Conservation (phyloP, 768 basidiomycete species). For the Leucosporidium creatinivorum region DNA sequence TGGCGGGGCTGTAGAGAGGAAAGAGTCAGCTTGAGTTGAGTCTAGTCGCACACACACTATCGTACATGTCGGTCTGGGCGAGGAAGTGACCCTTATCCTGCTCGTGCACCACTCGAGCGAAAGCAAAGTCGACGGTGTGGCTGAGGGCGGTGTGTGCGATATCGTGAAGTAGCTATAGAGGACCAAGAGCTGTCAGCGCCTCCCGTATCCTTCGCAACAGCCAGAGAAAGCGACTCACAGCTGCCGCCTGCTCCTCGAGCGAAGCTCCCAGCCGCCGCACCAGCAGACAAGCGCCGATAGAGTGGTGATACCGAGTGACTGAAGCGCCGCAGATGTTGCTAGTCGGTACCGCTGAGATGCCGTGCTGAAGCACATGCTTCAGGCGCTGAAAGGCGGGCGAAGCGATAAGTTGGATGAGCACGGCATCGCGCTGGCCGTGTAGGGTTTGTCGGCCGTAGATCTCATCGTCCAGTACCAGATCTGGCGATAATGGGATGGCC, state of each 20-base stretch:
- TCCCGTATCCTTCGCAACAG: neutral
- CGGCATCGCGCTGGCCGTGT: neutral
- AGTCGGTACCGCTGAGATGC: conserved; percentile 14
- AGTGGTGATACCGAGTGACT: conserved; percentile 24
- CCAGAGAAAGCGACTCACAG: neutral
- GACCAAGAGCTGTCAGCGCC: neutral
- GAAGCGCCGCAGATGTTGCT: conserved; percentile 1
- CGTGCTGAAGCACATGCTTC: conserved; percentile 17
- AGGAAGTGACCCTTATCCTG: conserved; percentile 24
- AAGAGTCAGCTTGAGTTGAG: neutral
- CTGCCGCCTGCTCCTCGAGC: conserved; percentile 29
- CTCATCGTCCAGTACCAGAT: neutral
- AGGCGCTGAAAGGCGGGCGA: conserved; percentile 10
- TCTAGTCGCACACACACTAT: neutral
- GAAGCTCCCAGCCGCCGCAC: conserved; percentile 15
- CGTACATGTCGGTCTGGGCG: conserved; percentile 1
- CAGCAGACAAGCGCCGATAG: conserved; percentile 26
- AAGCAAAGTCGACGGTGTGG: conserved; percentile 25
- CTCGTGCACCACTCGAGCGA: conserved; percentile 31
- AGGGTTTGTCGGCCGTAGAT: neutral
- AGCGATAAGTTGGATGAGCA: neutral
- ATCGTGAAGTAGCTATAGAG: neutral
- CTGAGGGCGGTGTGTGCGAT: conserved; percentile 19
- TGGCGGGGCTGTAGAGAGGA: neutral
- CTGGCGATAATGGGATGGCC: neutral